phyloP scores from a whole-genome alignment of 2,329 filamentous ascomycete species.

The Calonectria honghensis region DNA sequence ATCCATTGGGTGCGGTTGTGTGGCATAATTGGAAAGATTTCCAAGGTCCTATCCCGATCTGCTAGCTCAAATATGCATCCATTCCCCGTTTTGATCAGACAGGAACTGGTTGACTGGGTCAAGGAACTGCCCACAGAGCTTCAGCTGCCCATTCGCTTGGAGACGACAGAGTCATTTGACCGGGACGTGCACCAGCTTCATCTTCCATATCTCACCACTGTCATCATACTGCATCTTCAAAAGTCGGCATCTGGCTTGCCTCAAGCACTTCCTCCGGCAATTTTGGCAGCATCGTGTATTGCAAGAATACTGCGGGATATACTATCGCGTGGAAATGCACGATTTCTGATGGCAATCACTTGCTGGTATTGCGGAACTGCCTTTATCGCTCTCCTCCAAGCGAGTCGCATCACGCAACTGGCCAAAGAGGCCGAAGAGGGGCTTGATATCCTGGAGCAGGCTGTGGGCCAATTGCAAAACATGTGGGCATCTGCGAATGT shows the following conservation, averaged over 20 bases:
- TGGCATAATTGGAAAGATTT: conserved; percentile 62
- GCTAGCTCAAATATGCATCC: conserved; percentile 6
- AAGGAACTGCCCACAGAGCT: conserved; percentile 44
- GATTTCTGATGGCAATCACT: conserved; percentile 65
- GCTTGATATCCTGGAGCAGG: conserved; percentile 45
- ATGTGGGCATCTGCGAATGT: conserved; percentile 53
- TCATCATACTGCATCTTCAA: conserved; percentile 63
- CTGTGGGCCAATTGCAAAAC: conserved; percentile 46
- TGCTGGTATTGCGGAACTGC: conserved; percentile 66
- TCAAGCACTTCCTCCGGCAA: conserved; percentile 46
- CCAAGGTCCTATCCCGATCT: conserved; percentile 58
- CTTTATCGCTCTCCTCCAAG: conserved; percentile 64
- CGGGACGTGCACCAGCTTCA: conserved; percentile 65
- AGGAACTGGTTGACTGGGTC: conserved; percentile 47
- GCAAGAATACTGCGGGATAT: conserved; percentile 59
- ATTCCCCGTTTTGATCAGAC: conserved; percentile 43
- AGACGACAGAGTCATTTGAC: conserved; percentile 58
- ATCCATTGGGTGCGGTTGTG: conserved; percentile 65
- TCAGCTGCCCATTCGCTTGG: conserved; percentile 41
- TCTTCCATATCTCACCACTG: conserved; percentile 64
- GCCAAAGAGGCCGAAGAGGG: conserved; percentile 48
- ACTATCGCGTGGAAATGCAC: conserved; percentile 60
- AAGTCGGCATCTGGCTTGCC: conserved; percentile 60
- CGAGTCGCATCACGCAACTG: conserved; percentile 49
- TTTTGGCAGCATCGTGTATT: conserved; percentile 48